Percentiles rank a stretch among this genome's conserved stretches.
Evolutionary conservation across 345 rosid genomes (phyloP).

Genomic region (Arabis alpina): DNA sequence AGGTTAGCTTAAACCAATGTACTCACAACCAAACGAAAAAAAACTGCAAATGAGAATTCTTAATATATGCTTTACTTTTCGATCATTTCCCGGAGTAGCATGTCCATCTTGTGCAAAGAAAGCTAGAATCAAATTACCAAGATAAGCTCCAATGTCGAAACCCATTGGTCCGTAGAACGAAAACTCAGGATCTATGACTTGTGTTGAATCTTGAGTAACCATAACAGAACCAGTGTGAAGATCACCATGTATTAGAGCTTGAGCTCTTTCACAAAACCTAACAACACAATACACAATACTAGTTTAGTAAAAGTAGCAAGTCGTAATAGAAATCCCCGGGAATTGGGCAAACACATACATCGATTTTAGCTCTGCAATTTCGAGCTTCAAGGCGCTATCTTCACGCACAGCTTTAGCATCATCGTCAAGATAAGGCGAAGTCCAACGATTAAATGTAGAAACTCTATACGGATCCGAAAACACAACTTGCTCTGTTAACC

Average conservation of each 20-base stretch:
- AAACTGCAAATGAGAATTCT: conserved; percentile 11
- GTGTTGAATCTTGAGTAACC: conserved; percentile 89
- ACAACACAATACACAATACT: conserved; percentile 10
- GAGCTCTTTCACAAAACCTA: conserved; percentile 97
- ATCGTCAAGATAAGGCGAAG: conserved; percentile 80
- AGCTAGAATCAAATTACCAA: conserved; percentile 87
- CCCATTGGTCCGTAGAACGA: conserved; percentile 96
- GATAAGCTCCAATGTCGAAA: conserved; percentile 85
- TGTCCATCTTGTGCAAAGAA: conserved; percentile 96
- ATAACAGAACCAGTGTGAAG: conserved; percentile 93
- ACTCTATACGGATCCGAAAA: conserved; percentile 91
- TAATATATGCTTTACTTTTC: conserved; percentile 53
- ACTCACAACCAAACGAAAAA: conserved; percentile 2
- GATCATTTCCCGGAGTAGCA: conserved; percentile 60
- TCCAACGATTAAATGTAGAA: conserved; percentile 76
- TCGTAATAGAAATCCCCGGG: neutral
- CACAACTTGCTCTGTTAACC: conserved; percentile 94
- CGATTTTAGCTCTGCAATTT: conserved; percentile 84
- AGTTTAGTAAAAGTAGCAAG: neutral
- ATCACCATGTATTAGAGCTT: conserved; percentile 93
- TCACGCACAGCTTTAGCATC: conserved; percentile 82
- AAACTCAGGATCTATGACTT: conserved; percentile 93
- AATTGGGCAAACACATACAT: conserved; percentile 51
- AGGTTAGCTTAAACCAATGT: neutral
- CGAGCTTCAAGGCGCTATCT: conserved; percentile 73